A percentile compares a stretch with the other conserved stretches of the same genome.
These are phyloP conservation scores for Metschnikowia arizonensis DNA, from an alignment of 805 yeast genomes.

Conservation along the genomic window DNA sequence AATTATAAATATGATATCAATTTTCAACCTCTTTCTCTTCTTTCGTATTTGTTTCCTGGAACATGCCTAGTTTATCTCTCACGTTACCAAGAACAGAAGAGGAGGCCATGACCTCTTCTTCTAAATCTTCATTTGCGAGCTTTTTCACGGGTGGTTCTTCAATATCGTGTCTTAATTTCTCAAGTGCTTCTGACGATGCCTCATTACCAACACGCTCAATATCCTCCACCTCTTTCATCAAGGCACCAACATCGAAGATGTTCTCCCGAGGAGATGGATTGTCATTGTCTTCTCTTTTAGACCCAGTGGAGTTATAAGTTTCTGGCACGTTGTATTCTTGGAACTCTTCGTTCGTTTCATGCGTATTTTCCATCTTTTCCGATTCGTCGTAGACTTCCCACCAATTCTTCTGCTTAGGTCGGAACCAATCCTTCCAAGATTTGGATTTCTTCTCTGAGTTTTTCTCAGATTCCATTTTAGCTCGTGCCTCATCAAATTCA, in stretches of 20 bases:
- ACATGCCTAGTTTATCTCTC: slow-evolving; percentile 4
- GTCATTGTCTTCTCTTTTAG: slow-evolving; percentile 7
- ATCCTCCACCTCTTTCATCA: slow-evolving; percentile 41
- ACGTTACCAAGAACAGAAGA: slow-evolving; percentile 7
- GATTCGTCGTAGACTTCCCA: slow-evolving; percentile 49
- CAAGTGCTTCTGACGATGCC: slow-evolving; percentile 8
- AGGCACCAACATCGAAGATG: slow-evolving; percentile 46
- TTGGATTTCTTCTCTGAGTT: slow-evolving; percentile 32
- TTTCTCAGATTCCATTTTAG: slow-evolving; percentile 48
- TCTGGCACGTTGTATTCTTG: slow-evolving; percentile 17
- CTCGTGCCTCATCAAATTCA: slow-evolving; percentile 85
- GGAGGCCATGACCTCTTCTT: slow-evolving; percentile 10
- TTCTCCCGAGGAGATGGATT: slow-evolving; percentile 7
- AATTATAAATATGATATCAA: background rate
- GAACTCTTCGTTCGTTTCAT: slow-evolving; percentile 2
- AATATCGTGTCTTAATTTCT: slow-evolving; percentile 9
- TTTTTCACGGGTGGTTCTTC: slow-evolving; percentile 1
- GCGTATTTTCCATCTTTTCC: slow-evolving; percentile 2
- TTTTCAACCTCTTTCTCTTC: background rate
- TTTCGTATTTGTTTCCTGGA: background rate
- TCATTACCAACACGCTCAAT: slow-evolving; percentile 37
- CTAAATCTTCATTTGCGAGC: slow-evolving; percentile 12
- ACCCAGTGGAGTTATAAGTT: slow-evolving; percentile 12
- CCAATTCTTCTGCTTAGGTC: slow-evolving; percentile 51
- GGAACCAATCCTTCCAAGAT: slow-evolving; percentile 48